Percentiles rank a stretch among this genome's conserved stretches.
phyloP scores from a whole-genome alignment of 805 yeast species.

The Starmerella powellii region DNA sequence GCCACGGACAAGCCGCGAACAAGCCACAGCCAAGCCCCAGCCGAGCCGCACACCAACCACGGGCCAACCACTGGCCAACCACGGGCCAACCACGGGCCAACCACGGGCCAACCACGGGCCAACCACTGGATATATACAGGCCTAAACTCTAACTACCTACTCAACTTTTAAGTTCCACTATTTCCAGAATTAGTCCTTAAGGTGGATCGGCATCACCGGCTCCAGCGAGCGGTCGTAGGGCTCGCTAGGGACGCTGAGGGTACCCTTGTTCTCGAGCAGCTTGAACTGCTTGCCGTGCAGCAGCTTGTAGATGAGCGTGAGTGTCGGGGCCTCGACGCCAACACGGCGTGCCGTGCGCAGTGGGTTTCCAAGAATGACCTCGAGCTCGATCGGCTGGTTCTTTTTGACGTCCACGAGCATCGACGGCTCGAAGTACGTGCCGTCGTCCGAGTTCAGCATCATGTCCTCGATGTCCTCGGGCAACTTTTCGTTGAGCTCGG shows the following conservation, averaged over 20 bases:
- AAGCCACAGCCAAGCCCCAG: no score
- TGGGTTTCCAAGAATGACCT: conserved; percentile 59
- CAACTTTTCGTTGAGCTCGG: conserved; percentile 46
- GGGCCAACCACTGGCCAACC: no score
- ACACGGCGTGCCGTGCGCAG: conserved; percentile 39
- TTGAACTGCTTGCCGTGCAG: conserved; percentile 50
- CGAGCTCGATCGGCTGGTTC: conserved; percentile 58
- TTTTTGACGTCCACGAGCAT: conserved; percentile 59
- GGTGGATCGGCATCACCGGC: conserved; percentile 4
- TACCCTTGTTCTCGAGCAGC: conserved; percentile 46
- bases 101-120: no score
- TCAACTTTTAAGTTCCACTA: no score
- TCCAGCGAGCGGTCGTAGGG: conserved; percentile 5
- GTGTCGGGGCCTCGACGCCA: conserved; percentile 45
- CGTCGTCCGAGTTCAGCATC: conserved; percentile 48
- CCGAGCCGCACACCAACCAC: no score
- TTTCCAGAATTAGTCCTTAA: no score
- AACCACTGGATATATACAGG: no score
- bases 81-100: no score
- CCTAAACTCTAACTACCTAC: no score
- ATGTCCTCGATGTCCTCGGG: conserved; percentile 38
- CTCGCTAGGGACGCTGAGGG: conserved; percentile 33
- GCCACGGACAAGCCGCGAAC: no score
- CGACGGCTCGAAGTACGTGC: conserved; percentile 52
- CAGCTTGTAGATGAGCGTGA: conserved; percentile 46